phyloP scores from a whole-genome alignment of 331 rosid species.

The Spiraea crenata region DNA sequence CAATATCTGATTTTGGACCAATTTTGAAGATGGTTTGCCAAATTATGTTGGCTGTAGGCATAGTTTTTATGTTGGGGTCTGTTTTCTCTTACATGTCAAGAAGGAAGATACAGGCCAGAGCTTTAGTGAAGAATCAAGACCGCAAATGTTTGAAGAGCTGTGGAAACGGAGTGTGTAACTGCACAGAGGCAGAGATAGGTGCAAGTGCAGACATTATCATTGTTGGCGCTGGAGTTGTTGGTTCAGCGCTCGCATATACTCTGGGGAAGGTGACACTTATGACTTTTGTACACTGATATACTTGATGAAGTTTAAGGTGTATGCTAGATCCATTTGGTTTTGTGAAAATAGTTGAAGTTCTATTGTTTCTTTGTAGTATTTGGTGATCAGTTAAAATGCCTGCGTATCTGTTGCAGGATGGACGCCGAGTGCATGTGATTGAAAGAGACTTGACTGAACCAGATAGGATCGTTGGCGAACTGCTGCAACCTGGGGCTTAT shows the following conservation, averaged over 20 bases:
- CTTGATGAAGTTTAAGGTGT: background rate
- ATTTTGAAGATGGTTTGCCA: conserved; percentile 6
- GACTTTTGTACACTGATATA: background rate
- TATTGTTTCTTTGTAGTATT: background rate
- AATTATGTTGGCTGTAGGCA: background rate
- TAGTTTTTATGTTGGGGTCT: conserved; percentile 13
- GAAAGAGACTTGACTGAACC: conserved; percentile 32
- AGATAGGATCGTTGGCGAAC: conserved; percentile 38
- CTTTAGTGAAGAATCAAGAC: background rate
- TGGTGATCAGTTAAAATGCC: background rate
- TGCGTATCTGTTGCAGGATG: conserved; percentile 20
- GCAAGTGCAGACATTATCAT: conserved; percentile 28
- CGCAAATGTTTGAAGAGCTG: background rate
- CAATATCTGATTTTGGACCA: background rate
- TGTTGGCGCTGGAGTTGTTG: conserved; percentile 36
- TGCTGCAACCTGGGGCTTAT: conserved; percentile 42
- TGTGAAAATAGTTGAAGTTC: background rate
- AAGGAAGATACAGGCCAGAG: conserved; percentile 2
- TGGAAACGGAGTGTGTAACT: background rate
- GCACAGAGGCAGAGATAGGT: background rate
- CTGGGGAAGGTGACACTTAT: conserved; percentile 24
- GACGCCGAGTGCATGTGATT: conserved; percentile 30
- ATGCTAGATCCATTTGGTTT: background rate
- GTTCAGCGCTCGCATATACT: conserved; percentile 35
- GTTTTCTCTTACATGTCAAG: background rate